These are phyloP conservation scores for Cystoisospora suis DNA, from an alignment of 169 alveolate genomes.

Conservation along the genomic window DNA sequence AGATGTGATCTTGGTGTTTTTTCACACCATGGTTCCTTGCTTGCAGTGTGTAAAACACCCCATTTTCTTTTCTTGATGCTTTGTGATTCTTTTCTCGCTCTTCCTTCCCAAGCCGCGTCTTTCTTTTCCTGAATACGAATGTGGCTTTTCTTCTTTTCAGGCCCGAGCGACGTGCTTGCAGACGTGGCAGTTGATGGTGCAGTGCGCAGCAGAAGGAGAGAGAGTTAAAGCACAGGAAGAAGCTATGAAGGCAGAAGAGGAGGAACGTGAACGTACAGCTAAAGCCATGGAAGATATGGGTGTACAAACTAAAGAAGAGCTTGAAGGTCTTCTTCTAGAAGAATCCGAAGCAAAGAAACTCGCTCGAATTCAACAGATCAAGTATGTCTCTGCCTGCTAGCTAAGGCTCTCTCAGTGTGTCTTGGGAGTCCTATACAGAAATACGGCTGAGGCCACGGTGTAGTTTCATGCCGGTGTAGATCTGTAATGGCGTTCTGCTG, in stretches of 20 bases:
- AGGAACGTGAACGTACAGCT: not conserved
- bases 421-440: no score
- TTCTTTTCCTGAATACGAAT: not conserved
- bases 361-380: constrained; percentile 1
- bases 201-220: constrained; percentile 44
- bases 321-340: not conserved
- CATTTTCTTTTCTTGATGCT: no score
- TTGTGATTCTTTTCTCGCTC: not conserved
- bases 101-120: not conserved
- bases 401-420: no score
- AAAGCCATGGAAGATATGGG: not conserved
- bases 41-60: no score
- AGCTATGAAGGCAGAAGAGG: constrained; percentile 43
- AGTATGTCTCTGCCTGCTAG: not conserved
- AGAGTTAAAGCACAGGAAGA: constrained; percentile 32
- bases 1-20: no score
- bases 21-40: no score
- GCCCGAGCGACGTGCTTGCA: constrained; percentile 47
- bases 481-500: no score
- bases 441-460: no score
- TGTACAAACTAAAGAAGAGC: not conserved
- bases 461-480: no score
- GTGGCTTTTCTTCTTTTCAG: not conserved
- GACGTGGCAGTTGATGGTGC: constrained; percentile 38
- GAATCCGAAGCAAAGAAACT: constrained; percentile 7